Evolutionary conservation across 1,284 basidiomycete species (phyloP).

Genomic region (Cutaneotrichosporon spelunceum): DNA sequence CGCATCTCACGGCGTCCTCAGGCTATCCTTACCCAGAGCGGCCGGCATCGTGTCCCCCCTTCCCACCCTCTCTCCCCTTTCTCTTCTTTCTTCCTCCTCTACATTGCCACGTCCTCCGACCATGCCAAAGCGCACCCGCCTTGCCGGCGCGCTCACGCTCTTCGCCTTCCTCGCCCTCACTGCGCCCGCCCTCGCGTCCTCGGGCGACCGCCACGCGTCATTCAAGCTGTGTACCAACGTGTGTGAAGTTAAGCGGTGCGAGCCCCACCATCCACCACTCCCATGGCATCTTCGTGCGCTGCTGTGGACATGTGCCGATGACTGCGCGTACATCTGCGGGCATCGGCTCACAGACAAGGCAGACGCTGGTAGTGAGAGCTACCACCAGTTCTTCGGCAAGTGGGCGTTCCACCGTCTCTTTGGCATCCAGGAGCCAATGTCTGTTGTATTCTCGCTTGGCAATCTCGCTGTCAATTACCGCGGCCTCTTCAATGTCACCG

Average conservation of each 20-base stretch:
- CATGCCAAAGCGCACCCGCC: constrained; percentile 2
- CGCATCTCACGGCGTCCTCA: background rate
- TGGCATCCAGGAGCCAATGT: constrained; percentile 91
- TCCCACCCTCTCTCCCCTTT: background rate
- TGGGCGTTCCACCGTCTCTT: constrained; percentile 87
- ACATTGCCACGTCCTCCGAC: background rate
- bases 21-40: background rate
- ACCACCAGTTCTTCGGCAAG: constrained; percentile 89
- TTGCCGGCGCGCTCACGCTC: background rate
- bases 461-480: constrained; percentile 73
- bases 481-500: constrained; percentile 60
- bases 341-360: constrained; percentile 71
- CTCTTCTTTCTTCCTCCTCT: background rate
- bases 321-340: constrained; percentile 88
- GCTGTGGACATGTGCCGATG: constrained; percentile 71
- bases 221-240: constrained; percentile 59
- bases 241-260: constrained; percentile 49
- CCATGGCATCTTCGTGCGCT: constrained; percentile 56
- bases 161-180: constrained; percentile 18
- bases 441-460: constrained; percentile 79
- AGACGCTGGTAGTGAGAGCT: constrained; percentile 42
- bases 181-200: constrained; percentile 50
- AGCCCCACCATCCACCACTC: constrained; percentile 51
- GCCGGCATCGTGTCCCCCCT: background rate
- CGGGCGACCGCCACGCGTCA: constrained; percentile 60